Evolutionary conservation across 2,329 filamentous ascomycete species (phyloP), one percentile per base, ranked within the genome.

Genomic region (Fusarium sulawesiense): DNA sequence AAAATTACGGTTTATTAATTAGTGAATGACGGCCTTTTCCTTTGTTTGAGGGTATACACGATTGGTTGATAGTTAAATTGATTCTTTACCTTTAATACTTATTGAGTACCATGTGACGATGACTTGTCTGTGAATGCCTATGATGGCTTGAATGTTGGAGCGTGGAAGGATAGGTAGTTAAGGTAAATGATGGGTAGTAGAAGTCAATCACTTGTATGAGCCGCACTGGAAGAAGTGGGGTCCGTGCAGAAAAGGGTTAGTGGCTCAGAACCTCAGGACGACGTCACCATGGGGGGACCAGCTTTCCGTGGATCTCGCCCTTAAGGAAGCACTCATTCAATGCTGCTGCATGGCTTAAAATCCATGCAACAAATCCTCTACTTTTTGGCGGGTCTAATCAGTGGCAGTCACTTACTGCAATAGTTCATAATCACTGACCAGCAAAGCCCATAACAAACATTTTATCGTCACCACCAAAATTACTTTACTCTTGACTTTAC

Each of bases 1-100:
- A 63, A 56, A 66, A 59, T 45, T 49, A 64, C 23, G 42, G 45
- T 37, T 66, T 48, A 66, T 61, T 62, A 62, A 68, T 65, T 53
- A 58, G 58, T 69, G 29, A 61, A 37, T 50, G 44, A 56, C 46
- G 61, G 55, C 51, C 37, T 53, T 66, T 74, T 75, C 62, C 45
- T 75, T 65, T 72, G 68, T 73, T 49, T 13, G 50, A 56, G 56
- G 61, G 41, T 48, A 70, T 42, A 68, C 62, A 70, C 58, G 51
- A 46, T 55, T 51, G 21, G 44, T 68, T 64, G 47, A 68, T 70
- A 66, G 51, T 49, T 48, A 73, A 74, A 74, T 73, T 74, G 67
- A 71, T 27, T 60, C 30, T 13, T 63, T 29, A 46, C 34, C 41
- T 32, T 37, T 45, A 3, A 53, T 30, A 18, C 6, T 18, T 12